Conservation (phyloP, 805 yeast genomes). For the Teunomyces tritomae region DNA sequence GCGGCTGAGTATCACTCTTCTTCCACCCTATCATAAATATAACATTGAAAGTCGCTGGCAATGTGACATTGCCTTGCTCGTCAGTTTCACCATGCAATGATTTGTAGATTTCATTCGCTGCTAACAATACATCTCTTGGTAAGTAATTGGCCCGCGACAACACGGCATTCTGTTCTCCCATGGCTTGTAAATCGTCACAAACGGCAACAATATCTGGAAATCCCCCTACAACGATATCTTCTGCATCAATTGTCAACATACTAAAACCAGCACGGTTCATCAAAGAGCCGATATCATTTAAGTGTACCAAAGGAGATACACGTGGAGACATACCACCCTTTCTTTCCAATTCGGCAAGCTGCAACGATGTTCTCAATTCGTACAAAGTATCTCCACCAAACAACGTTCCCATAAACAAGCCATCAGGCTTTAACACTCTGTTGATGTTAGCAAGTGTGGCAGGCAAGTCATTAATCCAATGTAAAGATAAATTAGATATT, state of each 20-base stretch:
- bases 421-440: conserved; percentile 68
- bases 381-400: conserved; percentile 84
- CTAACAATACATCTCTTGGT: conserved; percentile 62
- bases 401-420: conserved; percentile 76
- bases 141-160: conserved; percentile 42
- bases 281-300: conserved; percentile 71
- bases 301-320: conserved; percentile 75
- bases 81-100: conserved; percentile 67
- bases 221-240: conserved; percentile 71
- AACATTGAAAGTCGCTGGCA: conserved; percentile 81
- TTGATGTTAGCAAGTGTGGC: conserved; percentile 54
- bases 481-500: conserved; percentile 67
- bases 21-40: conserved; percentile 91
- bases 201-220: conserved; percentile 70
- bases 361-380: conserved; percentile 76
- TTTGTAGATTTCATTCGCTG: conserved; percentile 73
- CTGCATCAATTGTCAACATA: conserved; percentile 79
- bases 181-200: conserved; percentile 67
- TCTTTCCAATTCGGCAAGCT: conserved; percentile 79
- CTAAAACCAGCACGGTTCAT: conserved; percentile 75
- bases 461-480: conserved; percentile 89
- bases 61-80: conserved; percentile 37
- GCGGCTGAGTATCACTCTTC: conserved; percentile 63
- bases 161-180: conserved; percentile 84
- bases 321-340: conserved; percentile 78